A percentile compares a stretch with the other conserved stretches of the same genome.
phyloP scores from a whole-genome alignment of 176 grass and related monocot genomes.

The Carex scoparia region DNA sequence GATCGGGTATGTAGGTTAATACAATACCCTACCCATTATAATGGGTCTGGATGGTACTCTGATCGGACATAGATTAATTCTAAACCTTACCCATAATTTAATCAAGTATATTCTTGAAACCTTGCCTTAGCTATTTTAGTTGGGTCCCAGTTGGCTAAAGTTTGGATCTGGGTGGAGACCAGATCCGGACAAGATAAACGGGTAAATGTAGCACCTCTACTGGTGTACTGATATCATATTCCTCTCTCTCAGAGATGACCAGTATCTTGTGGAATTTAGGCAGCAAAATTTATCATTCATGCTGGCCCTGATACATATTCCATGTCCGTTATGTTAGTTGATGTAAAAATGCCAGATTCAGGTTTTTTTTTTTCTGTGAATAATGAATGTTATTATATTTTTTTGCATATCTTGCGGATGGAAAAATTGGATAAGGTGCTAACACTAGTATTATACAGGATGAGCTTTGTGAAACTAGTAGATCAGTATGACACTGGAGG shows the following conservation, averaged over 20 bases:
- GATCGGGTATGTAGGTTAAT: background rate
- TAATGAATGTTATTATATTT: background rate
- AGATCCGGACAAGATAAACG: background rate
- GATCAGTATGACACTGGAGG: conserved; percentile 81
- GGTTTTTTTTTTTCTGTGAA: background rate
- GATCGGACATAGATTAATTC: background rate
- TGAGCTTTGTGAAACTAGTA: conserved; percentile 73
- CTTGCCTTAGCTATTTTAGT: background rate
- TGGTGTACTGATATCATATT: background rate
- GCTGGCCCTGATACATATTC: background rate
- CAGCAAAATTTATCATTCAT: background rate
- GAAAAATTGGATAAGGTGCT: background rate
- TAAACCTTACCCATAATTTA: background rate
- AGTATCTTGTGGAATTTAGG: background rate
- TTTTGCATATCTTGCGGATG: background rate
- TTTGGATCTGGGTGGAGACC: background rate
- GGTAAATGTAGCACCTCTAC: background rate
- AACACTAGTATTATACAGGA: conserved; percentile 34
- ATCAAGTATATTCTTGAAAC: background rate
- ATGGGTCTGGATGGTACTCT: background rate
- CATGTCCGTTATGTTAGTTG: background rate
- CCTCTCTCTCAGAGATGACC: background rate
- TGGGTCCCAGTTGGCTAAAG: background rate
- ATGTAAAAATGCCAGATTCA: background rate
- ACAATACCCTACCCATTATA: background rate